A percentile compares a stretch with the other conserved stretches of the same genome.
phyloP scores from a whole-genome alignment of 2,329 filamentous ascomycete genomes.

The Stenocarpella maydis region DNA sequence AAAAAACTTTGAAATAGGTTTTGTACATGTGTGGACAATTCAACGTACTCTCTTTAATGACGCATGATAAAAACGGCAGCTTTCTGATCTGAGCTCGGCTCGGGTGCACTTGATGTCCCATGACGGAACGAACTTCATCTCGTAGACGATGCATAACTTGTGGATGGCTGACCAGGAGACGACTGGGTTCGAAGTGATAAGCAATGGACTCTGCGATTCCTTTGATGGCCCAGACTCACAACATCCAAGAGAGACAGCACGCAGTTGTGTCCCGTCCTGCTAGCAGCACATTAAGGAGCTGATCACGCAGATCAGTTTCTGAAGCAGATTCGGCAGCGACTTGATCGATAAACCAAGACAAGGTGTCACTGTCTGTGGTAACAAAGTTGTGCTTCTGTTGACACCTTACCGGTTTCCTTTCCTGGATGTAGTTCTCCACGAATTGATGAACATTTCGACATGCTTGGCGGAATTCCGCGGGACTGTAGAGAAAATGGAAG shows the following conservation, averaged over 20 bases:
- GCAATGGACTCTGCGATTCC: neutral
- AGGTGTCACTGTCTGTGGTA: neutral
- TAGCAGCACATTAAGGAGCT: slow-evolving; percentile 39
- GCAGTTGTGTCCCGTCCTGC: slow-evolving; percentile 40
- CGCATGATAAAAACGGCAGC: slow-evolving; percentile 36
- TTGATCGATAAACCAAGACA: neutral
- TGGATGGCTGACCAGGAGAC: slow-evolving; percentile 38
- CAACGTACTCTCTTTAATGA: slow-evolving; percentile 34
- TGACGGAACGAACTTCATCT: slow-evolving; percentile 35
- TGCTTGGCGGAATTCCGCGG: neutral
- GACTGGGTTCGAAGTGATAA: neutral
- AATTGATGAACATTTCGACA: neutral
- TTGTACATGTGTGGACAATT: neutral
- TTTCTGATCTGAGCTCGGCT: neutral
- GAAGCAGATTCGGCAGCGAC: neutral
- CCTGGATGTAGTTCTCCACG: neutral
- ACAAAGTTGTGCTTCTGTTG: neutral
- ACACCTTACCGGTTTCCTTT: neutral
- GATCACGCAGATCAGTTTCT: slow-evolving; percentile 34
- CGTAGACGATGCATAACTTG: slow-evolving; percentile 36
- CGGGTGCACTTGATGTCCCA: slow-evolving; percentile 31
- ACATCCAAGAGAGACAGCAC: slow-evolving; percentile 39
- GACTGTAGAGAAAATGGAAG: neutral
- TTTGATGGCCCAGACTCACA: slow-evolving; percentile 20
- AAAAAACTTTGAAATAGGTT: too few species aligned